These are phyloP conservation scores for Neonectria sp. DNA, from an alignment of 2,329 filamentous ascomycete genomes.

Conservation along the genomic window DNA sequence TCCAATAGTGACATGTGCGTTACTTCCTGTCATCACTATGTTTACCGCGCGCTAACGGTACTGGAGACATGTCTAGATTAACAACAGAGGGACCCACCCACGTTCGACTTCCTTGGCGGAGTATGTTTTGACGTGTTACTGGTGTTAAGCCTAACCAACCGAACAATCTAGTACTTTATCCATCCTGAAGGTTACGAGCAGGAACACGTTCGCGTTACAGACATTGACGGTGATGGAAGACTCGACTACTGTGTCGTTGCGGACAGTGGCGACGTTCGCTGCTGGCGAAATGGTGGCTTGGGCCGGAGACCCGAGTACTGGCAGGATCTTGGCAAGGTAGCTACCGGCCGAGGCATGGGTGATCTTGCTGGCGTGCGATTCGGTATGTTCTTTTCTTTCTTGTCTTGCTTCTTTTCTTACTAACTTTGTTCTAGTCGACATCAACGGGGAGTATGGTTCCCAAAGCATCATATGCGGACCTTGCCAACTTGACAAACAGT, in stretches of 20 bases:
- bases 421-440: background rate
- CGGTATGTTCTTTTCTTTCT: background rate
- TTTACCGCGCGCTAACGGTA: too few species aligned
- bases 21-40: too few species aligned
- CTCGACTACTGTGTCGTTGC: constrained; percentile 2
- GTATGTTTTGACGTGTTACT: background rate
- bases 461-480: background rate
- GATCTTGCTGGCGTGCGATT: background rate
- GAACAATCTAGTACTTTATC: too few species aligned
- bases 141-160: too few species aligned
- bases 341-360: background rate
- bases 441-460: background rate
- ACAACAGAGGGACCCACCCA: constrained; percentile 21
- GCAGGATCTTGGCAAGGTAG: constrained; percentile 41
- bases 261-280: constrained; percentile 1
- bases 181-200: background rate
- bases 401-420: background rate
- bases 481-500: background rate
- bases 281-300: constrained; percentile 9
- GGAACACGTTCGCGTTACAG: background rate
- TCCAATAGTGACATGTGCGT: constrained; percentile 1
- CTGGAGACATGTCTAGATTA: constrained; percentile 8
- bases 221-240: constrained; percentile 14
- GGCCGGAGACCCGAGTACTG: background rate
- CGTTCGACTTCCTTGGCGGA: constrained; percentile 11